Conservation (phyloP, 2,329 filamentous ascomycete species). For the Fusarium drepaniforme region DNA sequence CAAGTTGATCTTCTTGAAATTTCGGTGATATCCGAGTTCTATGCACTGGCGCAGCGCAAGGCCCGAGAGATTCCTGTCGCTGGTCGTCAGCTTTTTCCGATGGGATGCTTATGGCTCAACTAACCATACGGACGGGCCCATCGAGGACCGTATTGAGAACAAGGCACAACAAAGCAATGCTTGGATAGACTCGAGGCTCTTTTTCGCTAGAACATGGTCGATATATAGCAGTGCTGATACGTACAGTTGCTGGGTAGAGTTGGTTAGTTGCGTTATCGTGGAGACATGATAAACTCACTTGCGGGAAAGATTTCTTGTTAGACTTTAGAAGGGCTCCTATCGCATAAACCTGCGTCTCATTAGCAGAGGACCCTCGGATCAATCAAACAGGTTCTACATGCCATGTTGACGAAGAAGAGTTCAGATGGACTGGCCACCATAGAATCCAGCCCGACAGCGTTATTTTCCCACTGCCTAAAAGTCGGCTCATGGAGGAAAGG, state of each 20-base stretch:
- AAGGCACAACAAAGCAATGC: conserved; percentile 46
- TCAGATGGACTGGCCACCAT: neutral
- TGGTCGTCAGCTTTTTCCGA: neutral
- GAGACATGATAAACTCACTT: neutral
- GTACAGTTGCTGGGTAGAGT: conserved; percentile 5
- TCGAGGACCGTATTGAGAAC: conserved; percentile 43
- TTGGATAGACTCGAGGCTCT: conserved; percentile 46
- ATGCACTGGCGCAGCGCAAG: conserved; percentile 21
- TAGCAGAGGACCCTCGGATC: neutral
- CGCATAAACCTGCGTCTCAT: conserved; percentile 3
- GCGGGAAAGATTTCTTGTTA: neutral
- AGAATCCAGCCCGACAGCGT: neutral
- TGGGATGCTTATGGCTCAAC: neutral
- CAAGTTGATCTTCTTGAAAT: neutral
- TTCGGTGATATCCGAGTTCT: conserved; percentile 21
- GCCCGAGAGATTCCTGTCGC: conserved; percentile 13
- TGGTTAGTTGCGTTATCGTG: neutral
- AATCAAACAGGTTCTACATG: neutral
- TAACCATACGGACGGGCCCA: conserved; percentile 46
- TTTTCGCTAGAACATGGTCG: conserved; percentile 11
- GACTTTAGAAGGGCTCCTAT: conserved; percentile 10
- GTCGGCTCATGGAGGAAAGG: conserved; percentile 23
- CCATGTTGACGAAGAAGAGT: conserved; percentile 19
- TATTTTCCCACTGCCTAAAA: conserved; percentile 16
- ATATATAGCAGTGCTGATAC: neutral